A percentile compares a stretch with the other conserved stretches of the same genome.
phyloP scores from a whole-genome alignment of 768 basidiomycete species.

The Leccinum sublutescens region DNA sequence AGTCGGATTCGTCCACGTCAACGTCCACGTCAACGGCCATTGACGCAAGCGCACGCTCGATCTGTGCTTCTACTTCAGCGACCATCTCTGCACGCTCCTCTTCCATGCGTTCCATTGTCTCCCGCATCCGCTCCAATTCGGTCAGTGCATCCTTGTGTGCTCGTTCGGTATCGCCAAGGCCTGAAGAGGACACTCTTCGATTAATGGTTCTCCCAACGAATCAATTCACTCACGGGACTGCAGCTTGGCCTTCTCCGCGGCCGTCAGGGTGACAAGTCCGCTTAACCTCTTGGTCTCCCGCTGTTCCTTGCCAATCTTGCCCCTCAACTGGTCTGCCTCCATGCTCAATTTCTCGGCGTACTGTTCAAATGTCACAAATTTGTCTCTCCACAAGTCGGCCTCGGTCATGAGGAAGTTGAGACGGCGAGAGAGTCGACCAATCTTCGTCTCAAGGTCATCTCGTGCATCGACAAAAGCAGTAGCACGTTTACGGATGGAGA shows the following conservation, averaged over 20 bases:
- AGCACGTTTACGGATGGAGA: constrained; percentile 90
- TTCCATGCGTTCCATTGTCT: constrained; percentile 86
- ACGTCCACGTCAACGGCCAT: constrained; percentile 56
- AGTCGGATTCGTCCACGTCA: constrained; percentile 67
- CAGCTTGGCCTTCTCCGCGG: constrained; percentile 74
- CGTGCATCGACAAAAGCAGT: constrained; percentile 92
- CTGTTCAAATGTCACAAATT: constrained; percentile 91
- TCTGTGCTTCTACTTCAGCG: constrained; percentile 90
- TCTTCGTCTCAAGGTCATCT: constrained; percentile 92
- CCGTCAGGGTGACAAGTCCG: constrained; percentile 72
- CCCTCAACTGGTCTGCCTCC: constrained; percentile 81
- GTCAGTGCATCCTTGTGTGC: constrained; percentile 76
- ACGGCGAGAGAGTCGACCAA: constrained; percentile 78
- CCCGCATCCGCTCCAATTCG: constrained; percentile 84
- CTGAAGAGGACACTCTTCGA: constrained; percentile 36
- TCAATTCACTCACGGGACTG: constrained; percentile 62
- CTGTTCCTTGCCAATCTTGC: constrained; percentile 90
- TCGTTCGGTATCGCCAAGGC: constrained; percentile 76
- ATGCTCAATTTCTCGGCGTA: constrained; percentile 88
- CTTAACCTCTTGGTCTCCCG: constrained; percentile 83
- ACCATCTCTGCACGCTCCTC: constrained; percentile 85
- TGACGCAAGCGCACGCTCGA: constrained; percentile 79
- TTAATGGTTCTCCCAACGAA: constrained; percentile 3
- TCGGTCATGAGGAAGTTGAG: constrained; percentile 93
- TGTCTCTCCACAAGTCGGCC: constrained; percentile 87